Evolutionary conservation across 202 grass and related monocot genomes (phyloP).

Genomic region (Panicum virgatum): DNA sequence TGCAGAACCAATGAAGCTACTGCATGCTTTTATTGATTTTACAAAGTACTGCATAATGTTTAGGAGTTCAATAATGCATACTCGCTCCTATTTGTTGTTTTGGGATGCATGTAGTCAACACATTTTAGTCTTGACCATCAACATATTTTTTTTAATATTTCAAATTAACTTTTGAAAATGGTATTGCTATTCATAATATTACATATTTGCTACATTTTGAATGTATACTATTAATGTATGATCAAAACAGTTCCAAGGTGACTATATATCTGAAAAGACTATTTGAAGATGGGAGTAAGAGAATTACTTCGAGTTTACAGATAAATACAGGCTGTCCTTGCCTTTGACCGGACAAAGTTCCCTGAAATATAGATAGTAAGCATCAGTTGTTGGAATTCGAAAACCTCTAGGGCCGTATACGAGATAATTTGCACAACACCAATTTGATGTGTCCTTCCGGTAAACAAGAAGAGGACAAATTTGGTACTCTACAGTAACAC

Average conservation of each 20-base stretch:
- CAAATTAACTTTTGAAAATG: too few species aligned
- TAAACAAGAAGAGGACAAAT: neutral
- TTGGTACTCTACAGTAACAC: neutral
- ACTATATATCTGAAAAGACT: too few species aligned
- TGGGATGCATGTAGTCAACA: too few species aligned
- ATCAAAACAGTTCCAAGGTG: too few species aligned
- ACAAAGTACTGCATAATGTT: neutral
- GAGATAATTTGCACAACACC: neutral
- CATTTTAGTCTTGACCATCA: too few species aligned
- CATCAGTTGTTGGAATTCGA: constrained; percentile 26
- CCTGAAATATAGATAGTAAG: constrained; percentile 49
- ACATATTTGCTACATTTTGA: too few species aligned
- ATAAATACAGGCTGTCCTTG: constrained; percentile 96
- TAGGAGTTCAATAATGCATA: constrained; percentile 25
- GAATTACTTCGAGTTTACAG: constrained; percentile 99
- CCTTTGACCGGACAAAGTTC: constrained; percentile 93
- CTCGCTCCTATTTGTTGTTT: too few species aligned
- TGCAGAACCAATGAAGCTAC: neutral
- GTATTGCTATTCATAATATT: too few species aligned
- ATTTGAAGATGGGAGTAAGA: neutral
- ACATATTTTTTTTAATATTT: too few species aligned
- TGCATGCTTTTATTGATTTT: neutral
- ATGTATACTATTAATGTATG: too few species aligned
- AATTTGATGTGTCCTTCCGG: neutral
- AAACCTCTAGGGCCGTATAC: neutral